Base-by-base conservation (phyloP, 129 eudicot genomes). In the Pseudognaphalium luteoalbum region DNA sequence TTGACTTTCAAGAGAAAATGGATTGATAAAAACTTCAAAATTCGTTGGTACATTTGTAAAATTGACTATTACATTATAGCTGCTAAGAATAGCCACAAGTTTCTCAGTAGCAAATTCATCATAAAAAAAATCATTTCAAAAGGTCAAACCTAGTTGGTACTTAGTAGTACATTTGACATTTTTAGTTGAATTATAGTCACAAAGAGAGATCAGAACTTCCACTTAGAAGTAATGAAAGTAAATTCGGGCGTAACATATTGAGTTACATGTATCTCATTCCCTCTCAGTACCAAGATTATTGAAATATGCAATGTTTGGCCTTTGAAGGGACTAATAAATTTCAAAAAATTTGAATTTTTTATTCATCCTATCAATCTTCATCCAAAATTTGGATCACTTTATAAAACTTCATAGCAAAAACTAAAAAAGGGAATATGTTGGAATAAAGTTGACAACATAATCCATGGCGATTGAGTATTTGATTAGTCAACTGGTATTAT, bases 21-120 rank as follows among this genome's bases (percentile, higher is more conserved):
- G 33, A 62, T 41, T 54, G 51, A 56, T n/a, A 52, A 71, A 52
- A 16, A 69, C 64, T 51, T 71, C 44, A 54, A 5, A 71, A 37
- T 7, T 37, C 2, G 34, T 19, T 9, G 25, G 50, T 54, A 21
- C 14, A 33, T 30, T 41, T 29, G 20, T 1, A 54, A 32, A 58
- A 9, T 32, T 9, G 20, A 20, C 14, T 20, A 56, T 57, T 56
- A n/a, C 19, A 4, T 29, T 32, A 71, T 17, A 56, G 19, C 9
- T 34, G 33, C n/a, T 20, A 32, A 19, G 16, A 29, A 12, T 0
- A 5, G 14, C 4, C 4, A 62, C 15, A 37, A 37, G 2, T 37
- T 37, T 37, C 42, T 37, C 42, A 2, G 42, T 44, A 44, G 51
- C 0, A 44, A 44, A 16, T 44, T 12, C 3, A 1, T 44, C 51